Base-by-base conservation (phyloP, 805 yeast species). In the Yamadazyma akitaensis region DNA sequence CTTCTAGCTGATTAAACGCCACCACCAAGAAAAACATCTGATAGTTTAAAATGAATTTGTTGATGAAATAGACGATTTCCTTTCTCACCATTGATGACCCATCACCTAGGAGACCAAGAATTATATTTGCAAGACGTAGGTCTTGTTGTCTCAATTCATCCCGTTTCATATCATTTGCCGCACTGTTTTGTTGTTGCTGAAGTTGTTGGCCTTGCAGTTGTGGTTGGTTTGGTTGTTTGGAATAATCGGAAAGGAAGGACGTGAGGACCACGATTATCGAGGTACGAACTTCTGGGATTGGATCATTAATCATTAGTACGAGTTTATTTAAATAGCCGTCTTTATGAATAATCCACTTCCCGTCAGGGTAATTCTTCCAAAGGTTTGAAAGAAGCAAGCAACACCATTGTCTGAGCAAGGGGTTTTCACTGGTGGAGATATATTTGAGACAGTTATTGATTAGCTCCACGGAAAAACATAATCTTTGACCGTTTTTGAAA, bases 251-350 rank as follows among this genome's bases (percentile, higher is more conserved):
- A 31, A 86, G 64, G 58, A 83, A 88, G 33, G 82, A 79, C 3
- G 89, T 80, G 41, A 92, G 68, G 0, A 96, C 86, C 30, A 82
- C 69, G 11, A 94, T 68, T 3, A 88, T 80, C 0, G 97, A 88
- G 0, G 97, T 85, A 46, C 98, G 73, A 1, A 94, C 96, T 63
- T 94, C 99, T 0, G 98, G 97, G 40, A 92, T 89, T 0, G 97
- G 96, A 60, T 94, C 98, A 51, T 78, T 79, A 14, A 90, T 73
- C 34, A 87, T 67, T 19, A 70, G 69, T 28, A 82, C 61, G 25
- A 92, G 57, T 53, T 76, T 76, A 18, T 74, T 79, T 13, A 85
- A 64, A 19, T 80, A 76, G 0, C 85, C 85, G 46, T 82, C 84
- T 53, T 83, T 80, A 53, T 80, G 75, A 21, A 84, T 81, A 19